Base-by-base conservation (phyloP, 495 filamentous ascomycete species). In the Talaromyces adpressus region DNA sequence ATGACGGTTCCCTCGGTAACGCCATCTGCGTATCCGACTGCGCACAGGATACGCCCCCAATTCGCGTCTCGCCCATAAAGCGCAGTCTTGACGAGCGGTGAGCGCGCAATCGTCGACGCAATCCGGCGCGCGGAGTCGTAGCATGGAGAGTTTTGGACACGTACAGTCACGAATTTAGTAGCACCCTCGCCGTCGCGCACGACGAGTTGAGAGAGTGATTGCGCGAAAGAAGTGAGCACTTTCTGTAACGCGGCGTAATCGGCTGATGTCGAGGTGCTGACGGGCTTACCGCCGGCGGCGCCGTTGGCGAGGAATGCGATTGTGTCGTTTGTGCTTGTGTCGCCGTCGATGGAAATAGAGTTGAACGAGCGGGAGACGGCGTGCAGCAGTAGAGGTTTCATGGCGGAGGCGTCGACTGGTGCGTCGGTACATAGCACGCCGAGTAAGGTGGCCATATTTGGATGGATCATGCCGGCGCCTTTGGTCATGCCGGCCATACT, bases 381-480 rank as follows among this genome's bases (percentile, higher is more conserved):
- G 70, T 85, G 79, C 54, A 83, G 87, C 63, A 98, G 87, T 20
- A 92, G 78, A 0, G 78, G 72, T 62, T 86, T 84, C 22, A 98
- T 86, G 11, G 86, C 81, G 16, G 77, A 69, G 9, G 91, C 80
- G 7, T 84, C 82, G 70, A 98, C 87, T 14, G 92, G 89, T 0
- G 89, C 95, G 68, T 99, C 94, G 29, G 94, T 99, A 71, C 91
- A 93, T 70, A 98, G 84, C 61, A 98, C 90, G 56, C 91, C 93
- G 30, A 99, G 85, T 45, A 99, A 84, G 0, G 94, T 99, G 51
- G 92, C 94, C 93, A 98, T 97, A 79, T 99, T 97, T 22, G 94
- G 94, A 75, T 97, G 93, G 72, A 99, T 99, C 94, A 99, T 99
- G 68, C 94, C 94, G 14, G 94, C 95, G 53, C 94, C 94, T 77